These are phyloP conservation scores for Picea glauca DNA, from an alignment of 75 land plant species.

Conservation along the genomic window DNA sequence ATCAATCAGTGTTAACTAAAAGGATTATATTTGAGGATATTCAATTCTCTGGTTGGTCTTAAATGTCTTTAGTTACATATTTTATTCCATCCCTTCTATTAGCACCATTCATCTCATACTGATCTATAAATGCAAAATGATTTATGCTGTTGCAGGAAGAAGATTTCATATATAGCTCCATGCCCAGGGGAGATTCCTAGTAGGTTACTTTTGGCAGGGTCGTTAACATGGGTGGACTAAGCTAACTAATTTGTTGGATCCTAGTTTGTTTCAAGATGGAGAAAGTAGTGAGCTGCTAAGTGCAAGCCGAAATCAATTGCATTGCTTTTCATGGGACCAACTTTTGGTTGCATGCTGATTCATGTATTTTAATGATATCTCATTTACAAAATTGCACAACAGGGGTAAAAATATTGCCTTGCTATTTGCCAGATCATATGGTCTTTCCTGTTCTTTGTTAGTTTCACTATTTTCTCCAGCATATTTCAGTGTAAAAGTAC, in stretches of 20 bases:
- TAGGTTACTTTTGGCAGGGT: constrained; percentile 64
- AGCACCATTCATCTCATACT: not conserved
- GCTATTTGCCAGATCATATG: too few relatives aligned
- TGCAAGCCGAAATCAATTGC: not conserved
- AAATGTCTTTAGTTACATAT: too few relatives aligned
- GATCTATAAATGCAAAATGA: not conserved
- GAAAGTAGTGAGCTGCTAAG: too few relatives aligned
- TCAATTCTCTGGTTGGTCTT: too few relatives aligned
- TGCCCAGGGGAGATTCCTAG: constrained; percentile 89
- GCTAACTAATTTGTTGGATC: not conserved
- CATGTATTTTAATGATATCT: too few relatives aligned
- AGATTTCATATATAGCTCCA: constrained; percentile 89
- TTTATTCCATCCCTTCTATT: too few relatives aligned
- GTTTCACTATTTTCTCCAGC: too few relatives aligned
- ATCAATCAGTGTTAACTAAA: not conserved
- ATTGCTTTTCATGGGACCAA: not conserved
- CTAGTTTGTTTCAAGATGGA: not conserved
- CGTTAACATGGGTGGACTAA: constrained; percentile 72
- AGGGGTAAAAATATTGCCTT: too few relatives aligned
- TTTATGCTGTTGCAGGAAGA: constrained; percentile 53
- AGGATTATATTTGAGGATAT: not conserved
- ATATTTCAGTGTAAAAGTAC: too few relatives aligned
- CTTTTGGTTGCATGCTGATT: too few relatives aligned
- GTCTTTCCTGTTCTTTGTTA: too few relatives aligned
- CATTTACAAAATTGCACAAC: too few relatives aligned